Evolutionary conservation across 495 filamentous ascomycete genomes (phyloP).

Genomic region (Neurospora tetraspora): DNA sequence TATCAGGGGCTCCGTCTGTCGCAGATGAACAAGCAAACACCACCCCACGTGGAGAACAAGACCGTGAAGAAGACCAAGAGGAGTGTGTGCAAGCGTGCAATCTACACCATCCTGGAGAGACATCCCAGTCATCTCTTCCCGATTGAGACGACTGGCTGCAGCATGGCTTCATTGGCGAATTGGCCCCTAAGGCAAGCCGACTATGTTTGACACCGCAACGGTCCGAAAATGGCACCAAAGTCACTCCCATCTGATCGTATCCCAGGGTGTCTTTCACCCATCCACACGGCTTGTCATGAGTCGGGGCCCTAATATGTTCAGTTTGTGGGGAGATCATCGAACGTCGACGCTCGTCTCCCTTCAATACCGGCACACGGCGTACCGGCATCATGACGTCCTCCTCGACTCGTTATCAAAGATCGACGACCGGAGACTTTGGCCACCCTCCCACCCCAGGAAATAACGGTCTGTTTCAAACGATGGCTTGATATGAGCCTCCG

Average conservation of each 20-base stretch:
- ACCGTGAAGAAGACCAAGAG: neutral
- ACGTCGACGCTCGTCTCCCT: neutral
- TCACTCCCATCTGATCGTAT: neutral
- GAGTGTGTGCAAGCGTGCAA: neutral
- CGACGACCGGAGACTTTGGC: neutral
- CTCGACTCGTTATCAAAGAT: neutral
- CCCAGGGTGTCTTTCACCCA: neutral
- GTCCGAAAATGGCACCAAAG: neutral
- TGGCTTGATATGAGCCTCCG: neutral
- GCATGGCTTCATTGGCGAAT: neutral
- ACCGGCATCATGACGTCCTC: neutral
- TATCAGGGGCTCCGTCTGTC: neutral
- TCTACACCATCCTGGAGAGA: neutral
- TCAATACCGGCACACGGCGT: neutral
- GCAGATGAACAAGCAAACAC: neutral
- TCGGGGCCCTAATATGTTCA: neutral
- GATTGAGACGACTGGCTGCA: neutral
- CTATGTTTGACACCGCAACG: neutral
- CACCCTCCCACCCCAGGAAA: neutral
- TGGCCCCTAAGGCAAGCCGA: neutral
- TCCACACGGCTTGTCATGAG: neutral
- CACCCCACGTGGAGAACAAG: neutral
- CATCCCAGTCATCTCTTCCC: neutral
- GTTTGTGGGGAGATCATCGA: neutral
- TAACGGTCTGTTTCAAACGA: neutral